Conservation (phyloP, 257 asterid genomes). For the Linderniella brevidens region DNA sequence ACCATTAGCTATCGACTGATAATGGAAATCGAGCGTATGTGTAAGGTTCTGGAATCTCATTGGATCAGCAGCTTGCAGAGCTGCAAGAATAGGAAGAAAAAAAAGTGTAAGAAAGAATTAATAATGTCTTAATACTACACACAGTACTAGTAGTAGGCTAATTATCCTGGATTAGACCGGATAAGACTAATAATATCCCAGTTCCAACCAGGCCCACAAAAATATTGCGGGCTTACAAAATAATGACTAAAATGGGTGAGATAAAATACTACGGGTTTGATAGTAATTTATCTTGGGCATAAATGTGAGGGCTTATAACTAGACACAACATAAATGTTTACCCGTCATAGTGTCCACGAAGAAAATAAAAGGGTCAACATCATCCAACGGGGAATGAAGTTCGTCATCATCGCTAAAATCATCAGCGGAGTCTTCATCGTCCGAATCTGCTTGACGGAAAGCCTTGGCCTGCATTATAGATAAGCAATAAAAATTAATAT, state of each 20-base stretch:
- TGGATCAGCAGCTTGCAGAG: constrained; percentile 70
- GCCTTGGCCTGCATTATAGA: constrained; percentile 55
- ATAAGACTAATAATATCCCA: no score
- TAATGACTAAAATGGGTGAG: no score
- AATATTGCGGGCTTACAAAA: no score
- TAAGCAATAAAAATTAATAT: not conserved
- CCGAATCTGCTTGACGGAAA: constrained; percentile 49
- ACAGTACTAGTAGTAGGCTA: no score
- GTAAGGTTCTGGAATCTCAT: constrained; percentile 79
- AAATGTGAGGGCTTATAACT: no score
- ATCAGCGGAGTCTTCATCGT: constrained; percentile 62
- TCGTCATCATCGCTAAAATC: constrained; percentile 85
- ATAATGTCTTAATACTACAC: not conserved
- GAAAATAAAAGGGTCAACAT: constrained; percentile 81
- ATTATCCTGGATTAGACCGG: no score
- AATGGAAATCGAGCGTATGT: constrained; percentile 67
- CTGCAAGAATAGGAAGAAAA: constrained; percentile 15
- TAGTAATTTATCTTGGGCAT: no score
- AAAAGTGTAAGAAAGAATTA: not conserved
- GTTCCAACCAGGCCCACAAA: no score
- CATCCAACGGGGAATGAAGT: constrained; percentile 91
- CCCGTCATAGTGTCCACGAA: constrained; percentile 85
- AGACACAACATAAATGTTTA: no score
- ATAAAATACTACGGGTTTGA: no score
- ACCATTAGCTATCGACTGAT: constrained; percentile 80